phyloP scores from a whole-genome alignment of 1,139 yeast species.

The Saccharomycopsis crataegensis region DNA sequence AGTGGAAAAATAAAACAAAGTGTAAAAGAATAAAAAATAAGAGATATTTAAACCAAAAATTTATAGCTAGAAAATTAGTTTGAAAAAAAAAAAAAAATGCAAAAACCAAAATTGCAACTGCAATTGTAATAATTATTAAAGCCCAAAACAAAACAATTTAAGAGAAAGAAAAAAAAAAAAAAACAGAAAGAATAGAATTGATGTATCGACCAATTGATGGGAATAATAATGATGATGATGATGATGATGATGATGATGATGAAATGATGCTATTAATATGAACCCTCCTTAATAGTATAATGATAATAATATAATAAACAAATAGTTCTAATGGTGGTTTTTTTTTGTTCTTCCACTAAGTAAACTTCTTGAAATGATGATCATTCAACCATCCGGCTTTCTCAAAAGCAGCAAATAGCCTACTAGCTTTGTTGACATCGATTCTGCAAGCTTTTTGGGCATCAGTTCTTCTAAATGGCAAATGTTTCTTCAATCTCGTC shows the following conservation, averaged over 20 bases:
- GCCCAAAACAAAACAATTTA: not conserved
- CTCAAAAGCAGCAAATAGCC: constrained; percentile 88
- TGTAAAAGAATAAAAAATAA: too few relatives aligned
- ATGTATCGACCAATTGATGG: not conserved
- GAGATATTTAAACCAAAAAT: too few relatives aligned
- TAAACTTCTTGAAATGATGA: constrained; percentile 51
- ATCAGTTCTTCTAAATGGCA: constrained; percentile 93
- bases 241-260: too few relatives aligned
- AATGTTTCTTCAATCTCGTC: constrained; percentile 59
- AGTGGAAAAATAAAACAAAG: too few relatives aligned
- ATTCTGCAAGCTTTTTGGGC: constrained; percentile 97
- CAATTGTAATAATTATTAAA: not conserved
- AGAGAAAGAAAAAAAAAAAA: not conserved
- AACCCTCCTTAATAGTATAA: too few relatives aligned
- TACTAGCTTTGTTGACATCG: constrained; percentile 92
- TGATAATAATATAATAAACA: too few relatives aligned
- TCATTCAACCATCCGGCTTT: constrained; percentile 94
- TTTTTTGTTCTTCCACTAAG: constrained; percentile 21
- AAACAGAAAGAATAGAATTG: not conserved
- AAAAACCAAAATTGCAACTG: not conserved
- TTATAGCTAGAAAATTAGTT: not conserved
- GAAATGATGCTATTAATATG: too few relatives aligned
- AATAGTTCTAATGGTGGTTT: too few relatives aligned
- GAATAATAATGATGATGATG: too few relatives aligned
- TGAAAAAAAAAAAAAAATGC: not conserved